Conservation (phyloP, 192 early-diverging fungal species). For the Mortierella antarctica region DNA sequence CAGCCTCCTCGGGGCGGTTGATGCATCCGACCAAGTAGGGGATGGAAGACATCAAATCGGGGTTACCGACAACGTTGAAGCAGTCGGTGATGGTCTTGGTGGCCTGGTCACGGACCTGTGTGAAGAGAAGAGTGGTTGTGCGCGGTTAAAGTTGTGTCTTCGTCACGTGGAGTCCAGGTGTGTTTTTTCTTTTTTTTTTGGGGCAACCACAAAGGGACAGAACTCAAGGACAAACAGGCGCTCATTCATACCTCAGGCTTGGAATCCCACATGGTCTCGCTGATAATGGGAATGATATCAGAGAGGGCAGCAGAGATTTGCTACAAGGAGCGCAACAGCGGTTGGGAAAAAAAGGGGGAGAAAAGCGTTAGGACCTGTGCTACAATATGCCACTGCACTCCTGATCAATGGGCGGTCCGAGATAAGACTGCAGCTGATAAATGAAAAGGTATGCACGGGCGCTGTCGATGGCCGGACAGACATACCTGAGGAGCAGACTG, state of each 20-base stretch:
- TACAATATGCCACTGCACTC: not conserved
- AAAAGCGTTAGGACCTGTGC: not conserved
- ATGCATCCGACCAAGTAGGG: conserved; percentile 79
- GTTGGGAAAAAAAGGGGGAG: not conserved
- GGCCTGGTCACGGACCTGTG: conserved; percentile 59
- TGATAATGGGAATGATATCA: conserved; percentile 78
- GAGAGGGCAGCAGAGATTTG: conserved; percentile 63
- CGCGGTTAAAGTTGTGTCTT: not conserved
- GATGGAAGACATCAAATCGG: conserved; percentile 82
- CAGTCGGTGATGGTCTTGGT: conserved; percentile 73
- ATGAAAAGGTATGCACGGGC: not conserved
- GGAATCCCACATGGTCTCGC: conserved; percentile 84
- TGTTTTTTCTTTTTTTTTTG: not conserved
- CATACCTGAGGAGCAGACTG: conserved; percentile 54
- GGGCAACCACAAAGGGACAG: conserved; percentile 13
- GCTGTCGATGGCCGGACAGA: not conserved
- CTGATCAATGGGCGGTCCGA: not conserved
- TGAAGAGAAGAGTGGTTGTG: not conserved
- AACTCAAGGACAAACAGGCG: conserved; percentile 10
- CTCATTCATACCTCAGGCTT: conserved; percentile 71
- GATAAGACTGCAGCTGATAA: no score
- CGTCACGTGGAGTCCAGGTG: conserved; percentile 1
- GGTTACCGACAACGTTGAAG: conserved; percentile 79
- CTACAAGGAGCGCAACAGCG: not conserved
- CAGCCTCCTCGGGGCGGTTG: conserved; percentile 82